These are phyloP conservation scores for Warburgia ugandensis DNA, from an alignment of 164 flowering plant genomes.

Conservation along the genomic window DNA sequence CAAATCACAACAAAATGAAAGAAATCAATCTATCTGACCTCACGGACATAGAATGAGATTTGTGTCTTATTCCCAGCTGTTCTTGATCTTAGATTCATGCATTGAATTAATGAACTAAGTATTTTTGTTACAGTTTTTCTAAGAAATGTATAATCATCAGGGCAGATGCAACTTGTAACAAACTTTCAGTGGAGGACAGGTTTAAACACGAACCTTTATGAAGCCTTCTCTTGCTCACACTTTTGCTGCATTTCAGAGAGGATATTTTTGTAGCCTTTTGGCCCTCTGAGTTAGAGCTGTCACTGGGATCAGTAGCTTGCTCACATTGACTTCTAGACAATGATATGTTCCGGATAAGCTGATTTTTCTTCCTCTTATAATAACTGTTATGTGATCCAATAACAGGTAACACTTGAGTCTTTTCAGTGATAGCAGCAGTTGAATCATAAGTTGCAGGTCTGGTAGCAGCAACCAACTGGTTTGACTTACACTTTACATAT, in stretches of 20 bases:
- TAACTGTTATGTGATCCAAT: conserved; percentile 36
- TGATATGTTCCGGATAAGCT: conserved; percentile 51
- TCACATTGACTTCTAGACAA: conserved; percentile 26
- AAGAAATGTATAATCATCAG: too few relatives aligned
- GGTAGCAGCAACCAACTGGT: conserved; percentile 71
- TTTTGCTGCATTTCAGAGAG: conserved; percentile 19
- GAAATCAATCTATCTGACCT: too few relatives aligned
- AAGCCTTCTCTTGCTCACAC: conserved; percentile 24
- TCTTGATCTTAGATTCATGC: too few relatives aligned
- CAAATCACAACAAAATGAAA: too few relatives aligned
- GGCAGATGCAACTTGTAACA: too few relatives aligned
- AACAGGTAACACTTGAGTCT: conserved; percentile 14
- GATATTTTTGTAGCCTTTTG: conserved; percentile 19
- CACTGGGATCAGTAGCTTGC: conserved; percentile 16
- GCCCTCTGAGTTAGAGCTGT: conserved; percentile 25
- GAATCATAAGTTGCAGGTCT: conserved; percentile 14
- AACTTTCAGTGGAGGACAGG: too few relatives aligned
- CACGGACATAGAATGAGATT: too few relatives aligned
- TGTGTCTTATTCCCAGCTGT: too few relatives aligned
- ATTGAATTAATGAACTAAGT: too few relatives aligned
- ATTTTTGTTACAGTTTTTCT: too few relatives aligned
- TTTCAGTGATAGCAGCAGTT: conserved; percentile 25
- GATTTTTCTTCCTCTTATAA: conserved; percentile 69
- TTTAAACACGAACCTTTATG: conserved; percentile 32
- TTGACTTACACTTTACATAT: conserved; percentile 58